A percentile compares a stretch with the other conserved stretches of the same genome.
phyloP scores from a whole-genome alignment of 1,139 yeast species.

The Debaryomyces robertsiae region DNA sequence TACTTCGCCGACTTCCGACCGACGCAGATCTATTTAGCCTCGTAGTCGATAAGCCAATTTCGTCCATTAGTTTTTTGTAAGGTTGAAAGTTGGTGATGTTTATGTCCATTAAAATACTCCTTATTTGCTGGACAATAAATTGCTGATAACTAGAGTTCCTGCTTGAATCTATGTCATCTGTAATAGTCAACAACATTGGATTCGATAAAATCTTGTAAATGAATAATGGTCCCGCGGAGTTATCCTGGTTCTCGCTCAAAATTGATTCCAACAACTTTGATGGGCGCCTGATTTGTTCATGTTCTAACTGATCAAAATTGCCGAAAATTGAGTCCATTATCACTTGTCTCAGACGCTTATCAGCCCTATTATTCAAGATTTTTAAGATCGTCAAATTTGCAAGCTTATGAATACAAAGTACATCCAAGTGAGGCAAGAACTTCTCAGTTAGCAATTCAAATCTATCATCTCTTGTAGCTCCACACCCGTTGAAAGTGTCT shows the following conservation, averaged over 20 bases:
- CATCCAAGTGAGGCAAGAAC: conserved; percentile 62
- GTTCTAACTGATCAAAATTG: conserved; percentile 33
- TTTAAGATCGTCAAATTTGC: conserved; percentile 85
- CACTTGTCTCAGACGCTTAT: conserved; percentile 59
- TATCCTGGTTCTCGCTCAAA: conserved; percentile 52
- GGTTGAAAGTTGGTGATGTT: conserved; percentile 65
- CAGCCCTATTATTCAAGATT: conserved; percentile 70
- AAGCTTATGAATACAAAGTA: conserved; percentile 78
- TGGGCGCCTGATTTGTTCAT: conserved; percentile 25
- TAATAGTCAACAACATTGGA: conserved; percentile 48
- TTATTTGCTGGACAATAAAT: conserved; percentile 59
- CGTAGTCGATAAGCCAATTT: conserved; percentile 69
- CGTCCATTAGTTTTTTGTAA: conserved; percentile 87
- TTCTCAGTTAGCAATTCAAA: conserved; percentile 45
- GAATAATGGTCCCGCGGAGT: conserved; percentile 81
- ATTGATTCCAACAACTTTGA: conserved; percentile 45
- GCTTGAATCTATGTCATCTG: conserved; percentile 31
- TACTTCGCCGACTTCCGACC: conserved; percentile 22
- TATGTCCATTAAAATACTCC: conserved; percentile 59
- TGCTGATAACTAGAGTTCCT: conserved; percentile 52
- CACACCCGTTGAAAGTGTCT: conserved; percentile 75
- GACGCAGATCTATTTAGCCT: conserved; percentile 36
- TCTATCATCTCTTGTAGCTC: conserved; percentile 43
- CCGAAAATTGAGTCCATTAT: conserved; percentile 72
- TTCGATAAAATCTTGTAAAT: conserved; percentile 75